phyloP scores from a whole-genome alignment of 352 stramenopile species.

The Pilasporangium apinafurcum region DNA sequence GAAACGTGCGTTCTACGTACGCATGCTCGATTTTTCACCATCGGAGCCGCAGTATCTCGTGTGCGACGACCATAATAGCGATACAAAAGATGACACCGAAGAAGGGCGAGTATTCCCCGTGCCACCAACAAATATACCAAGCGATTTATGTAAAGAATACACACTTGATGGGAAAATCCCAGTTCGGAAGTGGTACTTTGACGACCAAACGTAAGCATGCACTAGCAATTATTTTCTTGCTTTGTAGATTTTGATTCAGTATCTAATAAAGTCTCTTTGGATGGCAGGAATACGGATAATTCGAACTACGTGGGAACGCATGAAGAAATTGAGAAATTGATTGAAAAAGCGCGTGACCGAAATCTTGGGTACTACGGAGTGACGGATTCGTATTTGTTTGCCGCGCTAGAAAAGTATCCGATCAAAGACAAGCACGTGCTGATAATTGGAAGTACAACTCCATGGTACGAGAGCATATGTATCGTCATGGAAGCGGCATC shows the following conservation, averaged over 20 bases:
- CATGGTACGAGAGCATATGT: conserved; percentile 33
- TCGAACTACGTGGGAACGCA: conserved; percentile 16
- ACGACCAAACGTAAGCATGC: conserved; percentile 24
- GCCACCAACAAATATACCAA: conserved; percentile 20
- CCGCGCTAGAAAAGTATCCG: conserved; percentile 16
- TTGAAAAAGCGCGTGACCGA: conserved; percentile 5
- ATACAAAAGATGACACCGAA: neutral
- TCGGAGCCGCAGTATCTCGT: conserved; percentile 18
- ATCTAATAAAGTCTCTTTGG: neutral
- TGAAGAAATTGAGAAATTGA: conserved; percentile 17
- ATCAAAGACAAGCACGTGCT: conserved; percentile 25
- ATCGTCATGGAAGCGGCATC: conserved; percentile 20
- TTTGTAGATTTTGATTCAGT: neutral
- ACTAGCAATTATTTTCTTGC: neutral
- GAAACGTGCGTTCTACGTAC: conserved; percentile 23
- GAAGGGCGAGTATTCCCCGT: neutral
- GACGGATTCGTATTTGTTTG: conserved; percentile 16
- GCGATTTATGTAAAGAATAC: conserved; percentile 19
- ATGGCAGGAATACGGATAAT: conserved; percentile 9
- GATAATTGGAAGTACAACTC: conserved; percentile 25
- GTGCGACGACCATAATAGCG: conserved; percentile 2
- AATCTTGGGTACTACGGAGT: conserved; percentile 18
- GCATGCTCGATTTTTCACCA: conserved; percentile 16
- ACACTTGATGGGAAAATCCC: conserved; percentile 23
- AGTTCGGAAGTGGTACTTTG: conserved; percentile 40